phyloP scores from a whole-genome alignment of 306 rosid species.

The Lupinus albus region DNA sequence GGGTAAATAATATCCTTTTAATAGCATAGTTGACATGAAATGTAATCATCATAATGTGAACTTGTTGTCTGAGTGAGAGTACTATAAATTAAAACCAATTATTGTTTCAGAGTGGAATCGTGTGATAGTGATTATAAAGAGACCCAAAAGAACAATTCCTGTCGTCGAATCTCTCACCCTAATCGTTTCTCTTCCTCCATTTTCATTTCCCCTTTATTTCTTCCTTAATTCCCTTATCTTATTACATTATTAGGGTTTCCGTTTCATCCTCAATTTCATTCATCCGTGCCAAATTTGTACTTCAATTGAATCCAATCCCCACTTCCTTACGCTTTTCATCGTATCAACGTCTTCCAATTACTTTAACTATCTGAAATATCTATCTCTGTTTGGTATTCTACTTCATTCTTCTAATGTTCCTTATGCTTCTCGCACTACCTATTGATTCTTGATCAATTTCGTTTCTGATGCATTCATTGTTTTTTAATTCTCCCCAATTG shows the following conservation, averaged over 20 bases:
- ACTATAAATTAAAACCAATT: no score
- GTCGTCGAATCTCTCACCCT: no score
- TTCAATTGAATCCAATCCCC: constrained; percentile 1
- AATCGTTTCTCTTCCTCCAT: not conserved
- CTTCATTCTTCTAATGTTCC: not conserved
- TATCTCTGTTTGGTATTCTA: not conserved
- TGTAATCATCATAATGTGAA: no score
- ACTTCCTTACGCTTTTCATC: not conserved
- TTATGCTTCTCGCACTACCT: not conserved
- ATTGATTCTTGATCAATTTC: not conserved
- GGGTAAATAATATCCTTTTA: no score
- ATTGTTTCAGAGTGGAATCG: no score
- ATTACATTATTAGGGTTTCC: constrained; percentile 44
- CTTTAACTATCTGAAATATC: not conserved
- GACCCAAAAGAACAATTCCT: no score
- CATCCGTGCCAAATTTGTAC: not conserved
- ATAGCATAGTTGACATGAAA: no score
- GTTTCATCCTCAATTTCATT: not conserved
- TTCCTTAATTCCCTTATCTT: no score
- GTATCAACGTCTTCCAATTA: constrained; percentile 9
- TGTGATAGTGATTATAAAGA: no score
- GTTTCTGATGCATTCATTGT: not conserved
- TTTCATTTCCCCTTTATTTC: no score
- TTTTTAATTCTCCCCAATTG: constrained; percentile 15
- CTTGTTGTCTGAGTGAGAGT: no score